Evolutionary conservation across 2,329 filamentous ascomycete species (phyloP).

Genomic region (Cylindrodendrum hubeiense): DNA sequence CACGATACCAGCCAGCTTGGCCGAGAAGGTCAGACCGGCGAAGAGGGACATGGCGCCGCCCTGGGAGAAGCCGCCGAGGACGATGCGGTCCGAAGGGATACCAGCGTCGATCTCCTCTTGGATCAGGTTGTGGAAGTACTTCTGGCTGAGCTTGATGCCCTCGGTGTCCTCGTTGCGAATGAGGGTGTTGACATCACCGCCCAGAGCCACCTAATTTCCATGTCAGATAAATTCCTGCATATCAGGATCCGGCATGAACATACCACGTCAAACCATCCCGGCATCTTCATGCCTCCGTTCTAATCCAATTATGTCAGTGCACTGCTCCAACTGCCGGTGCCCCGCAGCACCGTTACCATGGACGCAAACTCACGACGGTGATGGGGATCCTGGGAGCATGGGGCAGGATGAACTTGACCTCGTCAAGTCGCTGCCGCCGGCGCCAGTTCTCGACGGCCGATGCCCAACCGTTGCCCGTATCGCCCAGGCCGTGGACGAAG

Average conservation of each 20-base stretch:
- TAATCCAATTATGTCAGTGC: slow-evolving; percentile 33
- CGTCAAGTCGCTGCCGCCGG: slow-evolving; percentile 80
- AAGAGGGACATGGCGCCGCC: slow-evolving; percentile 91
- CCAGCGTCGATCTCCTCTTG: slow-evolving; percentile 83
- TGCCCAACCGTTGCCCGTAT: slow-evolving; percentile 83
- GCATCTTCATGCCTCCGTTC: slow-evolving; percentile 68
- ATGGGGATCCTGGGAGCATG: slow-evolving; percentile 90
- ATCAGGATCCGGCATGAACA: slow-evolving; percentile 26
- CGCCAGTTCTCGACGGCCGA: slow-evolving; percentile 90
- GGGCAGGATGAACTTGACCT: slow-evolving; percentile 95
- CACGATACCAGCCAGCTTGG: slow-evolving; percentile 89
- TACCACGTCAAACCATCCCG: slow-evolving; percentile 89
- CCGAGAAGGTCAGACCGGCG: slow-evolving; percentile 77
- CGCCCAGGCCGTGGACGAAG: slow-evolving; percentile 91
- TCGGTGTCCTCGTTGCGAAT: slow-evolving; percentile 70
- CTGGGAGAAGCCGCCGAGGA: slow-evolving; percentile 88
- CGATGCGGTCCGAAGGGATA: slow-evolving; percentile 84
- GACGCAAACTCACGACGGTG: slow-evolving; percentile 64
- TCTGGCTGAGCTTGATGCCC: slow-evolving; percentile 79
- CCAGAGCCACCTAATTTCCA: slow-evolving; percentile 48
- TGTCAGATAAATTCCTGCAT: slow-evolving; percentile 6
- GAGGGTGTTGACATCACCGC: slow-evolving; percentile 48
- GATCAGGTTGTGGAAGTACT: slow-evolving; percentile 84
- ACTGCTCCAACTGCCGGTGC: neutral
- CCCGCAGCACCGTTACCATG: neutral